Evolutionary conservation across 2,329 filamentous ascomycete species (phyloP).

Genomic region (Epicoccum nigrum): DNA sequence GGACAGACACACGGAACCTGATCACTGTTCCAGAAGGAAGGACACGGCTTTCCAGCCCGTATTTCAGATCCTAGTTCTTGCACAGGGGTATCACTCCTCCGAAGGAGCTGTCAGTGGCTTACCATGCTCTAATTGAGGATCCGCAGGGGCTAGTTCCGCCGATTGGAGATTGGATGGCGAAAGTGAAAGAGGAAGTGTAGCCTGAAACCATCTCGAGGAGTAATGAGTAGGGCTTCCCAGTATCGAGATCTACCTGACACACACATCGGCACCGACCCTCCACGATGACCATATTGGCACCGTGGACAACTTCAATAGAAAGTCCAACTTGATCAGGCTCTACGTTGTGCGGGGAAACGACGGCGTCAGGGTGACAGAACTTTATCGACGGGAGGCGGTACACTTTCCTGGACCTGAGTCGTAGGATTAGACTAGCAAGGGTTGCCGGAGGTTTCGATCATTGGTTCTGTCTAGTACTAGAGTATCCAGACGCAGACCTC

Average conservation of each 20-base stretch:
- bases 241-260: neutral
- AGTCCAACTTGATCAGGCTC: neutral
- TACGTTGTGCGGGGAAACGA: neutral
- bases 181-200: slow-evolving; percentile 8
- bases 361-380: neutral
- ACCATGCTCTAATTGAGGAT: slow-evolving; percentile 20
- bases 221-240: neutral
- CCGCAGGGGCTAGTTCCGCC: slow-evolving; percentile 12
- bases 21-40: slow-evolving; percentile 2
- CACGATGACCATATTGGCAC: neutral
- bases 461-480: neutral
- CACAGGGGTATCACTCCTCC: slow-evolving; percentile 9
- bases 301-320: neutral
- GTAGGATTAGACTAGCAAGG: slow-evolving; percentile 2
- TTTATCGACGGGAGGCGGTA: neutral
- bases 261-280: neutral
- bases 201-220: slow-evolving; percentile 1
- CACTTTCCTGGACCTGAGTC: neutral
- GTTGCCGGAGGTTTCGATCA: neutral
- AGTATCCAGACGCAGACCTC: neutral
- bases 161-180: slow-evolving; percentile 8
- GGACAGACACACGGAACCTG: neutral
- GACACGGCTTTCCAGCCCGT: slow-evolving; percentile 8
- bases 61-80: neutral
- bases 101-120: slow-evolving; percentile 8